Conservation (phyloP, 2,329 filamentous ascomycete species). For the Calonectria honghensis region DNA sequence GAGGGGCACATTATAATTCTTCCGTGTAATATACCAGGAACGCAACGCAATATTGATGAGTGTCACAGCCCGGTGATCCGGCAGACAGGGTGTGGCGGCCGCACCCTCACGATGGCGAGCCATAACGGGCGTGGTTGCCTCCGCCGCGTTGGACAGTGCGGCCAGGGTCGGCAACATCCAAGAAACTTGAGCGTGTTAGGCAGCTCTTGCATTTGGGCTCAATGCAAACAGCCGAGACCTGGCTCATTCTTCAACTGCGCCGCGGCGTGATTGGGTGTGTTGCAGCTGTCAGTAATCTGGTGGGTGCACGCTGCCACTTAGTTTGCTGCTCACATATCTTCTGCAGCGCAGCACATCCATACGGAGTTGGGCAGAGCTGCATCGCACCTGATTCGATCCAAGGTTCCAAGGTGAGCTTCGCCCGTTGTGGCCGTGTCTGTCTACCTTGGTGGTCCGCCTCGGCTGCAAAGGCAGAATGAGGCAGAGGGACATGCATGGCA, state of each 20-base stretch:
- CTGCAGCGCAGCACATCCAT: constrained; percentile 7
- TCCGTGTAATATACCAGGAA: background rate
- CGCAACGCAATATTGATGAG: background rate
- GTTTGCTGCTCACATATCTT: background rate
- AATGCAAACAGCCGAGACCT: constrained; percentile 1
- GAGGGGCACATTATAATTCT: constrained; percentile 22
- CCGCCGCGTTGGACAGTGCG: background rate
- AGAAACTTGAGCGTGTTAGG: background rate
- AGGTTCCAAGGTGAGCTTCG: background rate
- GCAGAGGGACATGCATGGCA: background rate
- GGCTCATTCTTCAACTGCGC: constrained; percentile 7
- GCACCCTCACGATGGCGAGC: constrained; percentile 2
- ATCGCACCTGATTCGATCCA: background rate
- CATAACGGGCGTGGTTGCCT: background rate
- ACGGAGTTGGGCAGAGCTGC: background rate
- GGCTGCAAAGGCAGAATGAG: background rate
- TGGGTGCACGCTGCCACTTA: background rate
- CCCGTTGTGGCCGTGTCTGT: background rate
- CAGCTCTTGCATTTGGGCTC: background rate
- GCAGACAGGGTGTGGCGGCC: constrained; percentile 7
- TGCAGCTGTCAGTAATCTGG: background rate
- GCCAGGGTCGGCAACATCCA: background rate
- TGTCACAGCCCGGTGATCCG: constrained; percentile 15
- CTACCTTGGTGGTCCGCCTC: constrained; percentile 20
- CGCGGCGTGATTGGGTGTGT: constrained; percentile 22